A percentile compares a stretch with the other conserved stretches of the same genome.
Evolutionary conservation across 2,329 filamentous ascomycete species (phyloP).

Genomic region (Coleophoma crateriformis): DNA sequence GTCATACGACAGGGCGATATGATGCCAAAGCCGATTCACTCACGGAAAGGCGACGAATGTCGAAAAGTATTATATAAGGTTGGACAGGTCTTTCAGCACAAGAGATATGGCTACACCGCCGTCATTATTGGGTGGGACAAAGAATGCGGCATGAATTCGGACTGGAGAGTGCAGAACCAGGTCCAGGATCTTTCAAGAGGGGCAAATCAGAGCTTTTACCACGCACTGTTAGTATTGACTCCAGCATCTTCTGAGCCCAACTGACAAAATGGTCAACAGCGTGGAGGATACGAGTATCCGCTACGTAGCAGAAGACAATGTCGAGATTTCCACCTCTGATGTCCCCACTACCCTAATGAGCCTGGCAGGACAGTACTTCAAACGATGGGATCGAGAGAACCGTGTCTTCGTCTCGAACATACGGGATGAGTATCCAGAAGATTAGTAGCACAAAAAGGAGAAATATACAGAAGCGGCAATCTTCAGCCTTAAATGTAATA

Average conservation of each 20-base stretch:
- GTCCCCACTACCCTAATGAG: slow-evolving; percentile 57
- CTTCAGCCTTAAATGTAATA: no score
- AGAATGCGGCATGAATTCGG: slow-evolving; percentile 48
- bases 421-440: slow-evolving; percentile 78
- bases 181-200: slow-evolving; percentile 56
- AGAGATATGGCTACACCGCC: slow-evolving; percentile 71
- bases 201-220: slow-evolving; percentile 71
- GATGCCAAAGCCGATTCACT: slow-evolving; percentile 42
- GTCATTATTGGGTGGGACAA: slow-evolving; percentile 80
- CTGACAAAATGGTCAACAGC: slow-evolving; percentile 34
- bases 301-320: slow-evolving; percentile 78
- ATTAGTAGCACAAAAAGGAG: slow-evolving; percentile 38
- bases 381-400: slow-evolving; percentile 65
- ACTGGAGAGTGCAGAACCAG: slow-evolving; percentile 58
- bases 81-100: slow-evolving; percentile 81
- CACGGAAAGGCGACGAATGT: slow-evolving; percentile 13
- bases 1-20: slow-evolving; percentile 50
- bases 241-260: slow-evolving; percentile 9
- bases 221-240: slow-evolving; percentile 68
- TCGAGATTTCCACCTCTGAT: slow-evolving; percentile 51
- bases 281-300: slow-evolving; percentile 63
- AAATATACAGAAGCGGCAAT: no score
- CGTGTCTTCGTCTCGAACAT: slow-evolving; percentile 80
- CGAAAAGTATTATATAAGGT: slow-evolving; percentile 59
- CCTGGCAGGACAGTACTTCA: slow-evolving; percentile 81